Evolutionary conservation across 805 yeast species (phyloP).

Genomic region (Suhomyces prunicola): DNA sequence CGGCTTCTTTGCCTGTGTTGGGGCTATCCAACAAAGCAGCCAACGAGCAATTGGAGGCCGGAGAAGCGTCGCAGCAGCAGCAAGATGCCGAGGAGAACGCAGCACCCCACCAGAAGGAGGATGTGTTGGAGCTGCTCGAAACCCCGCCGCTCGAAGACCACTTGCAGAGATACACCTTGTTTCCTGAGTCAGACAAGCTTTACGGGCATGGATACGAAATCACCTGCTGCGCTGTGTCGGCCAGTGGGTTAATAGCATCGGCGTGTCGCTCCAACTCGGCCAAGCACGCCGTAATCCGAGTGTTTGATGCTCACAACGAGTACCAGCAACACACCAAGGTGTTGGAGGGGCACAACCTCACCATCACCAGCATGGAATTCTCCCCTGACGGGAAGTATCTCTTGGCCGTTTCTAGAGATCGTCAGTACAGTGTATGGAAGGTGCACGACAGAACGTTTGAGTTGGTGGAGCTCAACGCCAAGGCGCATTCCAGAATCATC

Average conservation of each 20-base stretch:
- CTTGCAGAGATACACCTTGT: constrained; percentile 83
- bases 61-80: constrained; percentile 34
- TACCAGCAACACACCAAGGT: constrained; percentile 44
- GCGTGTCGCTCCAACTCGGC: constrained; percentile 87
- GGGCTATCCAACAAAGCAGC: constrained; percentile 92
- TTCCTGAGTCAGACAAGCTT: constrained; percentile 92
- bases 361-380: constrained; percentile 80
- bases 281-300: constrained; percentile 80
- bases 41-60: constrained; percentile 42
- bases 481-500: constrained; percentile 86
- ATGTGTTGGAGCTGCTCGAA: constrained; percentile 43
- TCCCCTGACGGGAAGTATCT: constrained; percentile 65
- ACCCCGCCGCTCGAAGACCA: constrained; percentile 87
- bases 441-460: constrained; percentile 27
- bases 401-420: constrained; percentile 82
- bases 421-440: constrained; percentile 78
- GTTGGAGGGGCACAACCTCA: constrained; percentile 70
- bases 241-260: constrained; percentile 70
- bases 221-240: constrained; percentile 69
- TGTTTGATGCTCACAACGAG: constrained; percentile 62
- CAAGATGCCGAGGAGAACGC: constrained; percentile 40
- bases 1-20: constrained; percentile 88
- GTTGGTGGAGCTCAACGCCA: constrained; percentile 48
- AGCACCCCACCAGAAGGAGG: constrained; percentile 42
- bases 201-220: constrained; percentile 98